A percentile compares a stretch with the other conserved stretches of the same genome.
Evolutionary conservation across 257 asterid species (phyloP).

Genomic region (Nicotiana paniculata): DNA sequence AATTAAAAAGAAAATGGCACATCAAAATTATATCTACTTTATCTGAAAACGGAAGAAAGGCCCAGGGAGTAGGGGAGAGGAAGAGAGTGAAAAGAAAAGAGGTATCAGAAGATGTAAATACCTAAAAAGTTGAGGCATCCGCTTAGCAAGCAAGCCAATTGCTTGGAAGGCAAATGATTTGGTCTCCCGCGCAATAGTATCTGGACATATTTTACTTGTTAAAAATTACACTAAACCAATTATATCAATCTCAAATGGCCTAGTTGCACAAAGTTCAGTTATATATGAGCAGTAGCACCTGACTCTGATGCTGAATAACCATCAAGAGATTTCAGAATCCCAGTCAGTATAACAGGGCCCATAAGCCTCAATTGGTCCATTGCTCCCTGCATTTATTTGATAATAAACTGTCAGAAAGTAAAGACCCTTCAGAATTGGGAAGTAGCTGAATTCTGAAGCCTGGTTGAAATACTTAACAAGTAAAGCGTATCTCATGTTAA

Average conservation of each 20-base stretch:
- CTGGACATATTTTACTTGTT: slow-evolving; percentile 37
- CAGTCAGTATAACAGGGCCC: slow-evolving; percentile 81
- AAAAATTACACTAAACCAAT: not conserved
- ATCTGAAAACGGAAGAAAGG: not conserved
- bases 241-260: slow-evolving; percentile 8
- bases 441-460: too few species aligned
- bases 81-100: not conserved
- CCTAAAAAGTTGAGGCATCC: slow-evolving; percentile 98
- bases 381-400: slow-evolving; percentile 52
- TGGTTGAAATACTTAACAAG: too few species aligned
- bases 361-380: slow-evolving; percentile 81
- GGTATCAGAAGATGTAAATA: slow-evolving; percentile 13
- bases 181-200: slow-evolving; percentile 69
- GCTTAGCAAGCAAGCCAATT: slow-evolving; percentile 87
- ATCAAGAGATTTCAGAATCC: slow-evolving; percentile 73
- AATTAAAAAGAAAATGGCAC: slow-evolving; percentile 11
- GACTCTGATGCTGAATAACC: slow-evolving; percentile 54
- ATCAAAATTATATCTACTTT: not conserved
- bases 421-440: too few species aligned
- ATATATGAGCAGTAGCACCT: slow-evolving; percentile 35
- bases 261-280: slow-evolving; percentile 16
- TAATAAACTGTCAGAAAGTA: not conserved
- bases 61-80: not conserved
- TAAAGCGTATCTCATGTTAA: too few species aligned
- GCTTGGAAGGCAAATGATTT: slow-evolving; percentile 88